Base-by-base conservation (phyloP, 768 basidiomycete species). In the Roridomyces roridus region DNA sequence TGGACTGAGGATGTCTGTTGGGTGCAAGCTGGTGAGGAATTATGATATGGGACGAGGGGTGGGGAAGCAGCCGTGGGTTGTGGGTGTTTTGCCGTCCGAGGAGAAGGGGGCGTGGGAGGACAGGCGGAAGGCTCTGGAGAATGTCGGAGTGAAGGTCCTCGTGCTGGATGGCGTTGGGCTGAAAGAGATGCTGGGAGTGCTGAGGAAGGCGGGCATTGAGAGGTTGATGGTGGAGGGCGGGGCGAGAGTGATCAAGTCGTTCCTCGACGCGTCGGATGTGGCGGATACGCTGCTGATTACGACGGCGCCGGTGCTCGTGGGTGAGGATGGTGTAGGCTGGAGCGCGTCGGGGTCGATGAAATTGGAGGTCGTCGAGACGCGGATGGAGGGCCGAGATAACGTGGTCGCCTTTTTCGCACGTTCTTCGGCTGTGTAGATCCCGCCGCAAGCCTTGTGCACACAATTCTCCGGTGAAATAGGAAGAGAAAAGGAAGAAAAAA, bases 221-320 rank as follows among this genome's bases (percentile, higher is more conserved):
- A 88, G 87, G 11, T 75, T 98, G 51, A 99, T 99, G 96, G 91
- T 98, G 6, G 97, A 99, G 75, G 97, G 97, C 48, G 97, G 97
- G 15, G 90, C 93, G 9, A 74, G 75, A 9, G 80, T 99, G 60
- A 94, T 99, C 53, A 77, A 80, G 6, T 86, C 91, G 1, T 92
- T 94, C 74, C 72, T 94, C 14, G 51, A 11, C 51, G 17, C 54
- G 57, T 12, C 71, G 42, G 36, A 66, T 68, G 25, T 57, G 83
- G 79, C 96, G 6, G 91, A 98, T 69, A 78, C 80, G 12, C 66
- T 97, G 18, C 82, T 98, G 41, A 75, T 98, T 41, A 98, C 97
- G 4, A 82, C 93, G 18, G 91, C 96, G 1, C 97, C 97, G 0
- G 80, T 78, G n/a, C 71, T 95, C 15, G 87, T 98, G 5, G 96